Base-by-base conservation (phyloP, 208 protist species). In the Trypanosoma mega region DNA sequence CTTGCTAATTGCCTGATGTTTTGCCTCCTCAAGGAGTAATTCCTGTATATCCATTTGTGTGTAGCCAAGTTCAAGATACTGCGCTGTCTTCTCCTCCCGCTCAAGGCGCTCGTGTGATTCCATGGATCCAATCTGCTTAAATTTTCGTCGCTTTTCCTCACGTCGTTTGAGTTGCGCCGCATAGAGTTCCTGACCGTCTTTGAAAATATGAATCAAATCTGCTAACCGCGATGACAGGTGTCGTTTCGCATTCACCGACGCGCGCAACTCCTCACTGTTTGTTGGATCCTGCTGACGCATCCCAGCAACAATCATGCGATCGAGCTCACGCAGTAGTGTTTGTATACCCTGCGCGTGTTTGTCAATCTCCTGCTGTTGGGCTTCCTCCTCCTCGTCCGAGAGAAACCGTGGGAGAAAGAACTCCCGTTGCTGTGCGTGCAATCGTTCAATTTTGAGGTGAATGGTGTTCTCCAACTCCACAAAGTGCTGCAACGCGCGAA, bases 1-100 rank as follows among this genome's bases (percentile, higher is more conserved):
- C 18, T 82, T 70, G 52, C 59, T 87, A 2, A 82, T 49, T 18
- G 93, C 69, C 30, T 85, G 48, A 14, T 85, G 74, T 7, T 57
- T 68, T 52, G 74, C 68, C 5, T 93, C 81, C 50, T 93, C 82
- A 0, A 82, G 23, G 1, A 93, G 74, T 20, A 98, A 63, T 12
- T 70, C 76, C 39, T 85, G 66, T 27, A 96, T 80, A 56, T 97
- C 81, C n/a, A 52, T 61, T 33, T 91, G 73, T 2, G 74, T 85
- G 68, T 90, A 96, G 16, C 90, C 90, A 47, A 92, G 78, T 44
- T 80, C 68, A 34, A 94, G 59, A 64, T 90, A 86, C 18, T 82
- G 75, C 3, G 82, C 73, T 11, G 76, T 71, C 51, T 68, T 76
- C 34, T 87, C 79, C 43, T 91, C 87, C 59, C 78, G 53, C 43